Percentiles rank a stretch among this genome's conserved stretches.
phyloP scores from a whole-genome alignment of 163 green algal species.

The Chlamydomonas reinhardtii region DNA sequence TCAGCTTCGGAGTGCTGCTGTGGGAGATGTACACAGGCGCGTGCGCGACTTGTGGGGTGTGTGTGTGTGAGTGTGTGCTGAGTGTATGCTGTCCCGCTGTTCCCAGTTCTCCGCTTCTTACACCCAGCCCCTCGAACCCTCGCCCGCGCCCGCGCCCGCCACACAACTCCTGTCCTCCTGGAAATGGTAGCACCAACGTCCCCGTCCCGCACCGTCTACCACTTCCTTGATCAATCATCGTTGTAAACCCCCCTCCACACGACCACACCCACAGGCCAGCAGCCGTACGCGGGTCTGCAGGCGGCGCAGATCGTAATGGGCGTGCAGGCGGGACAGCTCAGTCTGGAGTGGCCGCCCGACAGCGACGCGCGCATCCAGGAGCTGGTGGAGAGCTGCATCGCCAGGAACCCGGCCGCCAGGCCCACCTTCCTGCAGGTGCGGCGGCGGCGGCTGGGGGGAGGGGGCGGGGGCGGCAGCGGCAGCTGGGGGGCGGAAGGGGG shows the following conservation, averaged over 20 bases:
- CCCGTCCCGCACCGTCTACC: no score
- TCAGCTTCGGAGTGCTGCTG: slow-evolving; percentile 49
- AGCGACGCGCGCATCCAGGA: slow-evolving; percentile 46
- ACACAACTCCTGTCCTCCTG: no score
- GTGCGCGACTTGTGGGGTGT: background rate
- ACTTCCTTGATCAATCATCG: no score
- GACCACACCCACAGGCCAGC: slow-evolving; percentile 8
- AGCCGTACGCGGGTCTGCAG: slow-evolving; percentile 46
- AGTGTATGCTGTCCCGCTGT: no score
- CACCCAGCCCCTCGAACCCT: no score
- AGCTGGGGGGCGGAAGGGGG: background rate
- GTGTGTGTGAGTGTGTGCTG: background rate
- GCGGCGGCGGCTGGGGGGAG: background rate
- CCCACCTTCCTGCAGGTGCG: background rate
- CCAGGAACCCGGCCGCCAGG: slow-evolving; percentile 13
- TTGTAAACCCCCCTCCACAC: no score
- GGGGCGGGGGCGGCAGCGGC: background rate
- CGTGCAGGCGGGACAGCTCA: slow-evolving; percentile 43
- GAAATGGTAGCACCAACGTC: no score
- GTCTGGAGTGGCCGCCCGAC: slow-evolving; percentile 43
- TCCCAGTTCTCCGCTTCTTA: no score
- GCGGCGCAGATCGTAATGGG: slow-evolving; percentile 50
- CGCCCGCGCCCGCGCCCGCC: no score
- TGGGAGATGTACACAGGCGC: slow-evolving; percentile 52
- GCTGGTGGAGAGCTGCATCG: slow-evolving; percentile 46